Evolutionary conservation across 1,139 yeast genomes (phyloP).

Genomic region (Lodderomyces parapsilosis): DNA sequence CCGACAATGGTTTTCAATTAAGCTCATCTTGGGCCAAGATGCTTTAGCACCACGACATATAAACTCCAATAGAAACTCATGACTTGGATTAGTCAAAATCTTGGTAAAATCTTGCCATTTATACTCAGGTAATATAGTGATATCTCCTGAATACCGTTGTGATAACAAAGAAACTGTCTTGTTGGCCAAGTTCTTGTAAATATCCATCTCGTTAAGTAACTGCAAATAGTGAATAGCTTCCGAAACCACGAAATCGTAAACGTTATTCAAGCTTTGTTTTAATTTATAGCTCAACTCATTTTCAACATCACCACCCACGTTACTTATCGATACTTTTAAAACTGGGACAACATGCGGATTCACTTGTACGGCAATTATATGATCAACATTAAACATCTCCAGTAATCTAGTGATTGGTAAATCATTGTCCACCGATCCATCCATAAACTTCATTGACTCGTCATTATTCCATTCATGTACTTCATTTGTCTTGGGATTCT

Average conservation of each 20-base stretch:
- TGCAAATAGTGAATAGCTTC: constrained; percentile 80
- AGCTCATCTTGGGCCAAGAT: constrained; percentile 87
- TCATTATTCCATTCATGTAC: constrained; percentile 79
- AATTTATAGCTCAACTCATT: constrained; percentile 56
- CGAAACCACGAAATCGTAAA: constrained; percentile 60
- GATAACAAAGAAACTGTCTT: constrained; percentile 73
- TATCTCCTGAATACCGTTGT: constrained; percentile 90
- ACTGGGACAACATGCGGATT: constrained; percentile 95
- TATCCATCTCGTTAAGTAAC: constrained; percentile 70
- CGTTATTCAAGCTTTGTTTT: constrained; percentile 52
- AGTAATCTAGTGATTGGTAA: constrained; percentile 85
- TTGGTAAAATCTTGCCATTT: constrained; percentile 56
- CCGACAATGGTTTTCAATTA: constrained; percentile 84
- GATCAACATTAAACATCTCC: constrained; percentile 96
- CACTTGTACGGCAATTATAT: constrained; percentile 94
- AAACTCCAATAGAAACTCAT: constrained; percentile 68
- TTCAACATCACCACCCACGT: constrained; percentile 71
- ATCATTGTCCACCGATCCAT: constrained; percentile 95
- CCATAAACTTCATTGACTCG: constrained; percentile 79
- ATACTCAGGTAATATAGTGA: constrained; percentile 83
- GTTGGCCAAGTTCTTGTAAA: constrained; percentile 69
- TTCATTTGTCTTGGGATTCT: constrained; percentile 68
- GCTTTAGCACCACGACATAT: constrained; percentile 84
- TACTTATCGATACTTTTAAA: constrained; percentile 62
- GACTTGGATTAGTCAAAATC: constrained; percentile 76